phyloP scores from a whole-genome alignment of 805 yeast genomes.

The Starmerella bombi region DNA sequence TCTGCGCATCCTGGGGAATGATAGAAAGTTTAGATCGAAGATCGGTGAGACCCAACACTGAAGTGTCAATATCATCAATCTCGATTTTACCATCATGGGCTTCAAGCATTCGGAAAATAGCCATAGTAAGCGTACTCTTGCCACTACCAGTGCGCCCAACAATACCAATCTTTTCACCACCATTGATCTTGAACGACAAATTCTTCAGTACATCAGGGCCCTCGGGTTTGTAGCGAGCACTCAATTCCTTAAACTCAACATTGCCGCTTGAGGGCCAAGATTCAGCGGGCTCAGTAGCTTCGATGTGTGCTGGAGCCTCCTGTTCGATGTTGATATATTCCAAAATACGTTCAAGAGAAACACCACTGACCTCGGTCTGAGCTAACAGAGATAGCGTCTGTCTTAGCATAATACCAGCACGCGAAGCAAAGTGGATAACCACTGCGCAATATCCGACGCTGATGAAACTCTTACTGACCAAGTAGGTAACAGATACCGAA shows the following conservation, averaged over 20 bases:
- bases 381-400: slow-evolving; percentile 91
- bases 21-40: slow-evolving; percentile 66
- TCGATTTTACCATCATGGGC: slow-evolving; percentile 50
- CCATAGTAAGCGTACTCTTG: slow-evolving; percentile 69
- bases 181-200: slow-evolving; percentile 47
- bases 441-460: slow-evolving; percentile 83
- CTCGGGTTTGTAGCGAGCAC: slow-evolving; percentile 68
- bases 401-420: slow-evolving; percentile 71
- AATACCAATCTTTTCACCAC: slow-evolving; percentile 79
- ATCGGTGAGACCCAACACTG: slow-evolving; percentile 59
- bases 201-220: slow-evolving; percentile 65
- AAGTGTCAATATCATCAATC: slow-evolving; percentile 61
- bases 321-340: slow-evolving; percentile 64
- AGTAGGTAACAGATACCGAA: slow-evolving; percentile 56
- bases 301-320: slow-evolving; percentile 73
- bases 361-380: slow-evolving; percentile 85
- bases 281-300: slow-evolving; percentile 49
- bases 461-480: slow-evolving; percentile 45
- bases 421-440: slow-evolving; percentile 73
- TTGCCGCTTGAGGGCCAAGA: slow-evolving; percentile 67
- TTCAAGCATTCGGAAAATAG: slow-evolving; percentile 75
- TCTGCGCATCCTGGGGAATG: slow-evolving; percentile 91
- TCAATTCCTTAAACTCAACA: slow-evolving; percentile 53
- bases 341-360: slow-evolving; percentile 68
- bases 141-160: slow-evolving; percentile 98